phyloP scores from a whole-genome alignment of 2,329 filamentous ascomycete species.

The Pseudodiploospora longispora region DNA sequence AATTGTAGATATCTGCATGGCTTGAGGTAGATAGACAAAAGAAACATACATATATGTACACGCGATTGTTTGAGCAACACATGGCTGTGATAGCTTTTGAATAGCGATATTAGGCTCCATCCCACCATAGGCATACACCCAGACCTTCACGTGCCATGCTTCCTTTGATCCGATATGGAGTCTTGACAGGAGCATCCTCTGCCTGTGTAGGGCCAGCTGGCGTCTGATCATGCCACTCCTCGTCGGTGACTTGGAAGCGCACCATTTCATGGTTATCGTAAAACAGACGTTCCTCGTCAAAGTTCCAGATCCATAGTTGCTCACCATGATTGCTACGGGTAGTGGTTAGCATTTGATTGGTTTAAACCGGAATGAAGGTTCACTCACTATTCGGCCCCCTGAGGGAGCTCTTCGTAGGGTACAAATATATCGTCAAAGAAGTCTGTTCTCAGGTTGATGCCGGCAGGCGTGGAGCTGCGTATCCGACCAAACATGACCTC shows the following conservation, averaged over 20 bases:
- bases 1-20: constrained; percentile 20
- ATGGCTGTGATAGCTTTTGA: too few species aligned
- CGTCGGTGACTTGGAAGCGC: constrained; percentile 74
- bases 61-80: constrained; percentile 7
- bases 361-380: neutral
- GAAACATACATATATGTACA: constrained; percentile 19
- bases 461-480: constrained; percentile 60
- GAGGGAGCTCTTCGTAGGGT: constrained; percentile 63
- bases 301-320: constrained; percentile 77
- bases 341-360: constrained; percentile 17
- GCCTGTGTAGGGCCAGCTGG: constrained; percentile 58
- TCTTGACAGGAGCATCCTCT: constrained; percentile 52
- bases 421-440: constrained; percentile 94
- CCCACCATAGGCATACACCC: constrained; percentile 59
- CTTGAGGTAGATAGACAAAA: constrained; percentile 15
- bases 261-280: constrained; percentile 89
- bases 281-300: constrained; percentile 66
- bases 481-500: constrained; percentile 86
- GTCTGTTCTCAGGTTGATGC: constrained; percentile 73
- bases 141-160: constrained; percentile 57
- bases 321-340: constrained; percentile 58
- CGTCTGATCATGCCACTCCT: constrained; percentile 86
- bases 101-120: constrained; percentile 21
- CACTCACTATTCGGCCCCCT: constrained; percentile 66
- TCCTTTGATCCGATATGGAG: constrained; percentile 63